phyloP scores from a whole-genome alignment of 2,329 filamentous ascomycete genomes.

The Diaporthe caulivora region DNA sequence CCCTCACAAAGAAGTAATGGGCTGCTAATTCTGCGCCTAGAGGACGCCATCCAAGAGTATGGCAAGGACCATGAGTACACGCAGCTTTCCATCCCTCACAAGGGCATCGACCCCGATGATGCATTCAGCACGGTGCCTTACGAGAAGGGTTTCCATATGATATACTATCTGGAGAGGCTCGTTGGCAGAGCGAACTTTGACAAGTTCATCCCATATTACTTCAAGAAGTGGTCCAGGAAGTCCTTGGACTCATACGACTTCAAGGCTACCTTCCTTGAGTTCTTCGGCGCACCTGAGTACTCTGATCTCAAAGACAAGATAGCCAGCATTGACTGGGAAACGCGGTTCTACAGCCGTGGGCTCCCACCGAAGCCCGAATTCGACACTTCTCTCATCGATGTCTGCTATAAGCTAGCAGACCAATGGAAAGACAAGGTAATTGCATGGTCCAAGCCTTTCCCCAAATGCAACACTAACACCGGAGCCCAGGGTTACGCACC shows the following conservation, averaged over 20 bases:
- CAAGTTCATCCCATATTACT: constrained; percentile 96
- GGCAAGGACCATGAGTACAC: constrained; percentile 93
- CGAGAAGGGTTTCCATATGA: constrained; percentile 95
- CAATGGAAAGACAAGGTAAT: constrained; percentile 79
- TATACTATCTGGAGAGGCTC: constrained; percentile 90
- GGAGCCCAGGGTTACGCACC: constrained; percentile 70
- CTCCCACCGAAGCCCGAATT: constrained; percentile 92
- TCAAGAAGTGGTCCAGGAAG: constrained; percentile 84
- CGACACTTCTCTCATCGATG: constrained; percentile 87
- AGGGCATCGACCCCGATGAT: constrained; percentile 94
- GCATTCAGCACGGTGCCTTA: constrained; percentile 94
- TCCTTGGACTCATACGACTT: constrained; percentile 96
- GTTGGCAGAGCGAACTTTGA: constrained; percentile 91
- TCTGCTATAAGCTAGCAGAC: constrained; percentile 83
- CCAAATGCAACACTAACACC: neutral
- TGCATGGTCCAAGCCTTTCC: constrained; percentile 45
- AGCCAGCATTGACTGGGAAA: constrained; percentile 86
- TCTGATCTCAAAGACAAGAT: constrained; percentile 73
- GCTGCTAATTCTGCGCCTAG: constrained; percentile 49
- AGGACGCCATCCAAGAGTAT: constrained; percentile 83
- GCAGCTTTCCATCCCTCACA: constrained; percentile 87
- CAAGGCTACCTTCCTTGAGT: constrained; percentile 86
- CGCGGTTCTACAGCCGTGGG: constrained; percentile 88
- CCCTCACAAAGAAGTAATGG: constrained; percentile 36
- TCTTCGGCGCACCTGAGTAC: constrained; percentile 79